Conservation (phyloP, 1,284 basidiomycete genomes). For the Sporisorium scitamineum region DNA sequence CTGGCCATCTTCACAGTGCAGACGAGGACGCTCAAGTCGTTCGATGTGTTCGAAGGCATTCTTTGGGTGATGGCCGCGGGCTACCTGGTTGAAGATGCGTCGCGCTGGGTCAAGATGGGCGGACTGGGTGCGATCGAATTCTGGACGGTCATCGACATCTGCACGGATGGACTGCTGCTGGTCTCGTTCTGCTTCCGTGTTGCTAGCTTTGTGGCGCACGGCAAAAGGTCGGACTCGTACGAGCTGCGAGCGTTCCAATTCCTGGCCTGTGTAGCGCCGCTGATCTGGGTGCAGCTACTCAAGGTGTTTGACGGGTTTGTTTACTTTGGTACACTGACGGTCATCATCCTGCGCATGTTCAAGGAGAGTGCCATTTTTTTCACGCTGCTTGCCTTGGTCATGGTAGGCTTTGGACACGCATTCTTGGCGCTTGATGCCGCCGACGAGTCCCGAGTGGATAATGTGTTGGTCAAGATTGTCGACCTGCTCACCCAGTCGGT, state of each 20-base stretch:
- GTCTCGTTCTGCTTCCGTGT: constrained; percentile 54
- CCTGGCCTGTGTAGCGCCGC: constrained; percentile 60
- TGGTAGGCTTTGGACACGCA: constrained; percentile 85
- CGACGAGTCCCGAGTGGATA: constrained; percentile 77
- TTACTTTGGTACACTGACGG: constrained; percentile 71
- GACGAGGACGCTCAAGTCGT: constrained; percentile 45
- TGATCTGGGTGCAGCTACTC: constrained; percentile 62
- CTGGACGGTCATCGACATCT: constrained; percentile 60
- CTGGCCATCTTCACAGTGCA: constrained; percentile 57
- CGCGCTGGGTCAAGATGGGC: constrained; percentile 59
- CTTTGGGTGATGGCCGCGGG: constrained; percentile 60
- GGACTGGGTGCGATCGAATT: constrained; percentile 58
- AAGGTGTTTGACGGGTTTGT: constrained; percentile 70
- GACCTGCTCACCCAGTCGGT: constrained; percentile 84
- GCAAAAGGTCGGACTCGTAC: constrained; percentile 30
- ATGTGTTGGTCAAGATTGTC: constrained; percentile 75
- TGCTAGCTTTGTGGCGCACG: constrained; percentile 48
- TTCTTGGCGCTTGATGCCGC: constrained; percentile 90
- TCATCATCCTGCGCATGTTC: constrained; percentile 78
- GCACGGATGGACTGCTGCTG: constrained; percentile 52
- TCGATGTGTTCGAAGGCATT: constrained; percentile 52
- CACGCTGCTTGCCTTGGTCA: constrained; percentile 80
- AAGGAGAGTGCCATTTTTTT: constrained; percentile 78
- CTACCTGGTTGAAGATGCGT: constrained; percentile 57
- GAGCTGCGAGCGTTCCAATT: constrained; percentile 61